Evolutionary conservation across 2,329 filamentous ascomycete species (phyloP), one percentile per base, ranked within the genome.

Genomic region (Colletotrichum tabaci): DNA sequence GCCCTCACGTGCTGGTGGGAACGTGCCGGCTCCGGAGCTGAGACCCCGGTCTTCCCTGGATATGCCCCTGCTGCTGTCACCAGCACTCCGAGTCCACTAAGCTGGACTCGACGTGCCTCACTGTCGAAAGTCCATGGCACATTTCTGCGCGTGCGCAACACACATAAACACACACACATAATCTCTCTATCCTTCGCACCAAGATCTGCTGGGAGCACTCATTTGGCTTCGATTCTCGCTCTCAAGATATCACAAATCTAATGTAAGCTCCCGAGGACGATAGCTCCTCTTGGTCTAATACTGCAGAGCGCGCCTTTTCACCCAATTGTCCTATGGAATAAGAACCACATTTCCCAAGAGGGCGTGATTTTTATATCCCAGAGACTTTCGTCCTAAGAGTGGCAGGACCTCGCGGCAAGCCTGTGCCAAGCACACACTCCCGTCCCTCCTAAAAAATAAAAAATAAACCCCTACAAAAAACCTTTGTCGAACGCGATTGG

Each of bases 1-100:
- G 35, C 42, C 23, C 61, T 69, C 72, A 73, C 72, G 72, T 73
- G 72, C 35, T 50, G 50, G 50, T 64, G 38, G 38, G 23, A 21
- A 10, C 21, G 9, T 35, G 40, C 44, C 62, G 60, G 42, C 44
- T 50, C 66, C 55, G 16, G 56, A 56, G 56, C 56, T 61, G 44
- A 12, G 49, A 62, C 38, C 71, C 42, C 15, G 21, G 46, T 52
- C 62, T 44, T 56, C 30, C 57, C 21, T 6, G 49, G 30, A 58
- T 40, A 30, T 46, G 35, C 55, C 26, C 30, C 49, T 61, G 40
- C n/a, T 55, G 5, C 30, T 21, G 35, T 61, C 16, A 15, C 46
- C 61, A 47, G 40, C 40, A 4, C 35, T 35, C n/a, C 42, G 10
- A 42, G 18, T 13, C 42, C 44, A 42, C 21, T 16, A 15, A 18